Evolutionary conservation across 2,329 filamentous ascomycete species (phyloP), one percentile per base, ranked within the genome.

Genomic region (Colletotrichum brevisporum): DNA sequence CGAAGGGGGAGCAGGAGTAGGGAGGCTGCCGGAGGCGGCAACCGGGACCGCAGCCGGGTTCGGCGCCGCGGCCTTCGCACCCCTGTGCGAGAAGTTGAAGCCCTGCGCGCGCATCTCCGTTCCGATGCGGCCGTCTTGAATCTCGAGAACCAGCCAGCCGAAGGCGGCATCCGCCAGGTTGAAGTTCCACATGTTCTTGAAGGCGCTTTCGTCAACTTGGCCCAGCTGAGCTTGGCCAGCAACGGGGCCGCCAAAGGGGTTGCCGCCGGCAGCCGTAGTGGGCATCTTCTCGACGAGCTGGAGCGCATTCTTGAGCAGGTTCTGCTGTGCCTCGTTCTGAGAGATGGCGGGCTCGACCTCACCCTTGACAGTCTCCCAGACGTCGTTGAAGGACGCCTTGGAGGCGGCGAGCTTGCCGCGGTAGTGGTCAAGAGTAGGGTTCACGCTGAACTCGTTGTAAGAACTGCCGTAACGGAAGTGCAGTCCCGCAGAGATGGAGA

Each of bases 161-260:
- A 98, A 99, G 21, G 96, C 95, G 63, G 96, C 96, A 84, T 99
- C 96, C 36, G 96, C 96, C 73, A 99, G 83, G 81, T 98, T 98
- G 84, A 99, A 99, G 82, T 99, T 99, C 96, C 96, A 99, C 96
- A 98, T 98, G 80, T 99, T 99, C 86, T 99, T 99, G 88, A 99
- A 99, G 1, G 96, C 96, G 76, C 95, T 98, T 85, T 99, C 96
- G 72, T 99, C 96, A 18, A 99, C 94, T 77, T 97, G 93, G 39
- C 96, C 96, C 58, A 94, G 91, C 67, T 89, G 88, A 61, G 88
- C 84, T 58, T 90, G 90, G 47, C 92, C 92, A 57, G 90, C 89
- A 61, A 91, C 89, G 36, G 94, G 93, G 15, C 95, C 95, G 52
- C 96, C 96, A 77, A 99, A 99, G 6, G 96, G 96, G 79, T 98